Base-by-base conservation (phyloP, 2,329 filamentous ascomycete genomes). In the Calonectria pteridis region DNA sequence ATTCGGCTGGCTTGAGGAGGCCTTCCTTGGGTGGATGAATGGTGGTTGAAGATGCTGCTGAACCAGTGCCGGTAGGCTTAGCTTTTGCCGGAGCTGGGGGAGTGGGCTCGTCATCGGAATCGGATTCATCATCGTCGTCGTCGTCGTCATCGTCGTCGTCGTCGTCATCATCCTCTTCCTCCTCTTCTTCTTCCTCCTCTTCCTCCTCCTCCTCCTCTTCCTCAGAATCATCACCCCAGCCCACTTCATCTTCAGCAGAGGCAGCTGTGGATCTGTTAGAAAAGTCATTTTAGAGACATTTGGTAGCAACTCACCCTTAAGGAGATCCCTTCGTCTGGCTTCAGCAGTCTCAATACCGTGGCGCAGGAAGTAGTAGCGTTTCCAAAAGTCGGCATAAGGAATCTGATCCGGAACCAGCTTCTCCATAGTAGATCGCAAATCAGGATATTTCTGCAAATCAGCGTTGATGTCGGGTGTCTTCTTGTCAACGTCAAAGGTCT, bases 261-360 rank as follows among this genome's bases (percentile, higher is more conserved):
- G 93, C 94, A 77, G 91, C 93, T 92, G 82, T 69, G 14, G 20
- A 31, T 31, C 40, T 73, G 31, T 76, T 77, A 79, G 77, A 49
- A 67, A 28, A 65, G 16, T 46, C 51, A 62, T 43, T 23, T 31
- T 31, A 58, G 26, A 49, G 58, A 72, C 26, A 14, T 13, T 20
- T 46, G 7, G 43, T 50, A 51, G 68, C 50, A 69, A 84, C 90
- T 76, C 88, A 98, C 96, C 96, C 85, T 98, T 97, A 28, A 99
- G 87, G 71, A 99, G 89, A 84, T 99, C 97, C 79, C 94, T 93
- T 83, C 97, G 90, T 84, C 95, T 92, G 81, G 94, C 93, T 86
- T 99, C 97, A 72, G 98, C 96, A 31, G 94, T 96, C 87, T 98
- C 96, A 76, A 99, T 94, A 20, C 97, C 95, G 81, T 97, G 94